Evolutionary conservation across 306 rosid genomes (phyloP).

Genomic region (Inga laurina): DNA sequence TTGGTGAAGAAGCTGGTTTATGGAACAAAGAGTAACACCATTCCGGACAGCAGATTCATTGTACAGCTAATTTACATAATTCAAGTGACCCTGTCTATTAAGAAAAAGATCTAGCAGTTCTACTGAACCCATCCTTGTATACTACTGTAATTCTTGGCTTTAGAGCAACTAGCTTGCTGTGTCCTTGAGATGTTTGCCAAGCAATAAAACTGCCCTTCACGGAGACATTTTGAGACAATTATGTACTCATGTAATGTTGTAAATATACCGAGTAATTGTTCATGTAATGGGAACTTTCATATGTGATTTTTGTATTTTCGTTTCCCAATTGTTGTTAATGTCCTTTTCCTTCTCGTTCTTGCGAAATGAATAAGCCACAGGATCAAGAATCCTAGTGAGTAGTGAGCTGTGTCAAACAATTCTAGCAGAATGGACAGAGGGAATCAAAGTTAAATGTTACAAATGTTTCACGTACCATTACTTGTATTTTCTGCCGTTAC

Average conservation of each 20-base stretch:
- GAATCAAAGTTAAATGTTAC: not conserved
- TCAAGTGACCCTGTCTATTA: constrained; percentile 33
- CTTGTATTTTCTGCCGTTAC: not conserved
- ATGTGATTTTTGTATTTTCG: not conserved
- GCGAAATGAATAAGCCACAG: not conserved
- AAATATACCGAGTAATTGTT: not conserved
- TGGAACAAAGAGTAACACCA: not conserved
- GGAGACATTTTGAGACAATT: constrained; percentile 4
- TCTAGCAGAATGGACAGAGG: not conserved
- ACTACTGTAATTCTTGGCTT: constrained; percentile 34
- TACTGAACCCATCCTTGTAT: constrained; percentile 47
- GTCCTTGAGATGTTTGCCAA: constrained; percentile 24
- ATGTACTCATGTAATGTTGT: constrained; percentile 1
- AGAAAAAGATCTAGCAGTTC: constrained; percentile 27
- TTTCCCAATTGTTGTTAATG: not conserved
- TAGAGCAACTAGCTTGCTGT: constrained; percentile 31
- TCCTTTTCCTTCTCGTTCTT: not conserved
- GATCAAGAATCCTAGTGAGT: not conserved
- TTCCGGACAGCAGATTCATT: constrained; percentile 26
- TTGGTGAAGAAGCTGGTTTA: constrained; percentile 25
- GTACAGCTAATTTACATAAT: constrained; percentile 59
- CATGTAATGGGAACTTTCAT: constrained; percentile 1
- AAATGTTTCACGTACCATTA: not conserved
- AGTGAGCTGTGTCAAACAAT: not conserved
- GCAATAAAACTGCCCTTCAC: constrained; percentile 28